Evolutionary conservation across 306 rosid genomes (phyloP), one percentile per base, ranked within the genome.

Genomic region (Cicer cuneatum): DNA sequence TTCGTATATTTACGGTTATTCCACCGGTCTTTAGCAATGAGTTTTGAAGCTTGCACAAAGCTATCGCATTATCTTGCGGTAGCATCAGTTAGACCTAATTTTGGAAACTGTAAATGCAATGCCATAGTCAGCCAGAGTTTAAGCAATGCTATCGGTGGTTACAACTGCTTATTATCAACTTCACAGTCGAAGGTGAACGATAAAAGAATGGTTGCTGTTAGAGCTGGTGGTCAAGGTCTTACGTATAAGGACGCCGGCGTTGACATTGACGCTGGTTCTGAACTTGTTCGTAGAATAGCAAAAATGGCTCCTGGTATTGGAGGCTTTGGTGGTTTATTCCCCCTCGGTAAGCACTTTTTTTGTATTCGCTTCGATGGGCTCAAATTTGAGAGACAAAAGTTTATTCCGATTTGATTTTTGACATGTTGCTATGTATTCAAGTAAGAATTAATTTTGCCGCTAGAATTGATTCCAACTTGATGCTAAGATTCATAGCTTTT

Each of bases 231-330:
- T 10, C 82, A 60, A 39, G 87, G 92, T 56, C 89, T 94, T n/a
- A 88, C 96, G 2, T 94, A 91, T 62, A 90, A 81, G 74, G 98
- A 86, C 40, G 88, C 97, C 14, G 97, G 98, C 1, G 97, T 94
- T 8, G 97, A 94, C 69, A 94, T 91, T 57, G 98, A 94, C 24
- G 97, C 98, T 1, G 97, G 95, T 35, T 75, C 97, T 1, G 96
- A 94, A 68, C 98, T 94, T 37, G 98, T 91, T 66, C 77, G 87
- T 6, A 82, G 97, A 64, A 94, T 94, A 56, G 90, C 94, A 0
- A 90, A 90, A 80, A 90, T 94, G 97, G 96, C 97, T 2, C 98
- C 98, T 12, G 94, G 91, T 5, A 87, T 94, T 52, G 96, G 98
- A 61, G 97, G 97, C 71, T 93, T 93, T 63, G 98, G 98, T 5